phyloP scores from a whole-genome alignment of 2,329 filamentous ascomycete genomes.

The Rugonectria rugulosa region DNA sequence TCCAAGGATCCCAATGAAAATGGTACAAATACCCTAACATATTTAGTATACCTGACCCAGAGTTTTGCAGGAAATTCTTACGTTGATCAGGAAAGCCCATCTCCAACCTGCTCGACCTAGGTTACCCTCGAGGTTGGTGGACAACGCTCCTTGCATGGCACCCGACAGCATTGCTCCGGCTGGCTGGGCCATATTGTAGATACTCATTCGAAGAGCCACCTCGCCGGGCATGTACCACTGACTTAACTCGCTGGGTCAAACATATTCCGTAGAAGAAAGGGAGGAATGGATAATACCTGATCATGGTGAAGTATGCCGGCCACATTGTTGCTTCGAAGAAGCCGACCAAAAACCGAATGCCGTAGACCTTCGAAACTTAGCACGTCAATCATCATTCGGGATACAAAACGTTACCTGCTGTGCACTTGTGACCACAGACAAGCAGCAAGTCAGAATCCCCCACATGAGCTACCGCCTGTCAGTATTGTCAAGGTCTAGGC shows the following conservation, averaged over 20 bases:
- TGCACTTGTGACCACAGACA: background rate
- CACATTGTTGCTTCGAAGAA: background rate
- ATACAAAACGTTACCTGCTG: too few relatives aligned
- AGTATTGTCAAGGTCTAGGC: background rate
- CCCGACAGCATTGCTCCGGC: constrained; percentile 20
- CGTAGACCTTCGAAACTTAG: too few relatives aligned
- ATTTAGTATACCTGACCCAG: too few relatives aligned
- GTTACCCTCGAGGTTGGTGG: constrained; percentile 14
- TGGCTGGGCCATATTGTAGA: constrained; percentile 22
- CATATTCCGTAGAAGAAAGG: too few relatives aligned
- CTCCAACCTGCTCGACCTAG: constrained; percentile 20
- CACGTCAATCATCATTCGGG: too few relatives aligned
- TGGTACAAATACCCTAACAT: constrained; percentile 3
- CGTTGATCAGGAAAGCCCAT: constrained; percentile 23
- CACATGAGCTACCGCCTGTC: background rate
- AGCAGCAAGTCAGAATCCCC: constrained; percentile 6
- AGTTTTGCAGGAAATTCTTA: too few relatives aligned
- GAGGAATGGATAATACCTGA: constrained; percentile 7
- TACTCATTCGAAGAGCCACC: constrained; percentile 15
- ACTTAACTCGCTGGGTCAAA: too few relatives aligned
- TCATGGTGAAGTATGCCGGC: constrained; percentile 25
- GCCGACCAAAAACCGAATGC: background rate
- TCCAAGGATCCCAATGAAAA: background rate
- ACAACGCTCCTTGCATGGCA: constrained; percentile 19
- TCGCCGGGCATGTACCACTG: constrained; percentile 17